A percentile compares a stretch with the other conserved stretches of the same genome.
Evolutionary conservation across 208 protist species (phyloP).

Genomic region (Porcisia hertigi): DNA sequence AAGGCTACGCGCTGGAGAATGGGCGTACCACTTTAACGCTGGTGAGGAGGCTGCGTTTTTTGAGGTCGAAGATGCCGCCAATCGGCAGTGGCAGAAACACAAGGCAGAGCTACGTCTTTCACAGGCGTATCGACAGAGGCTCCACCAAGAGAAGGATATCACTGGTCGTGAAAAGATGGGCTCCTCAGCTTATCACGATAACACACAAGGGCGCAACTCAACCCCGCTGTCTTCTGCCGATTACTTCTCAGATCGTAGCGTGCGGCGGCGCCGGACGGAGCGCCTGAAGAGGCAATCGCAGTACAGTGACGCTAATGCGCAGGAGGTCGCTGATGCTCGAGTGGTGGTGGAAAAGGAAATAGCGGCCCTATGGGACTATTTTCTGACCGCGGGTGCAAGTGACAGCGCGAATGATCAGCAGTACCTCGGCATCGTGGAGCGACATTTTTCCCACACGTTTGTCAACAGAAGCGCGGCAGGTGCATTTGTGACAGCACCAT

Average conservation of each 20-base stretch:
- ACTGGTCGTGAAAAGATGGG: not conserved
- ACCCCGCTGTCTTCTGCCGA: not conserved
- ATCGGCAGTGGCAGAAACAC: conserved; percentile 37
- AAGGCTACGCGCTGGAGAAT: conserved; percentile 22
- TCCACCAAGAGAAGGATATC: not conserved
- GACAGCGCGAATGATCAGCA: conserved; percentile 3
- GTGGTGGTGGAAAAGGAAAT: conserved; percentile 5
- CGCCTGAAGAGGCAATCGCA: conserved; percentile 6
- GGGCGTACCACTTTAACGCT: conserved; percentile 37
- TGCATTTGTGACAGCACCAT: not conserved
- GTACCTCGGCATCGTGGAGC: conserved; percentile 23
- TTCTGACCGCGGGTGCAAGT: conserved; percentile 2
- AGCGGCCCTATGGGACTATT: conserved; percentile 8
- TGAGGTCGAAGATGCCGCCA: conserved; percentile 42
- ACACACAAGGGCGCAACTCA: not conserved
- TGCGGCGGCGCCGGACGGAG: conserved; percentile 6
- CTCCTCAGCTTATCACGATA: not conserved
- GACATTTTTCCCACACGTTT: conserved; percentile 30
- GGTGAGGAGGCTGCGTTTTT: conserved; percentile 54
- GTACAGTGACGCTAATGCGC: conserved; percentile 9
- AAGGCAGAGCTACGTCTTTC: conserved; percentile 20
- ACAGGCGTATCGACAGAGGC: conserved; percentile 20
- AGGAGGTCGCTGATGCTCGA: conserved; percentile 1
- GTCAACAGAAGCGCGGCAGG: not conserved
- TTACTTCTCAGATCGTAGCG: conserved; percentile 26